phyloP scores from a whole-genome alignment of 768 basidiomycete species.

The Daedaleopsis nitida region DNA sequence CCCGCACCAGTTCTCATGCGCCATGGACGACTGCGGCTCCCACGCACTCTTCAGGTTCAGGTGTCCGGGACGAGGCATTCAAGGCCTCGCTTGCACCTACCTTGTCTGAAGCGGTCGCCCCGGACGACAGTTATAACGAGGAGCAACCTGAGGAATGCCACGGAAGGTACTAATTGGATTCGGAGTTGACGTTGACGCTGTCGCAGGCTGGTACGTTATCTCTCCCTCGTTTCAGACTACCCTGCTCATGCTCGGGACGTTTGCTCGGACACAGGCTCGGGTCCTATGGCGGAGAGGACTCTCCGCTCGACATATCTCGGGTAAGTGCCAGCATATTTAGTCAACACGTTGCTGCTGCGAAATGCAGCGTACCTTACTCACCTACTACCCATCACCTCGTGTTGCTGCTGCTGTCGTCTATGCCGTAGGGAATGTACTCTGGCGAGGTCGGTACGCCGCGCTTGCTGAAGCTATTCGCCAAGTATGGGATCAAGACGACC shows the following conservation, averaged over 20 bases:
- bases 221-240: too few relatives aligned
- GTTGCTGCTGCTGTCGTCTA: neutral
- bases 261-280: conserved; percentile 51
- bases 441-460: conserved; percentile 74
- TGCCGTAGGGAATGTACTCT: conserved; percentile 61
- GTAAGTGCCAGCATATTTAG: conserved; percentile 40
- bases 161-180: conserved; percentile 60
- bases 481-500: conserved; percentile 65
- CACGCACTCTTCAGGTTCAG: too few relatives aligned
- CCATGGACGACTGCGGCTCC: neutral
- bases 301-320: conserved; percentile 66
- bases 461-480: conserved; percentile 69
- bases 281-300: conserved; percentile 75
- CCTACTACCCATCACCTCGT: neutral
- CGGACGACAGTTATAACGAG: too few relatives aligned
- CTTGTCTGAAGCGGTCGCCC: too few relatives aligned
- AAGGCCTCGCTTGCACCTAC: too few relatives aligned
- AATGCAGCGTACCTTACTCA: neutral
- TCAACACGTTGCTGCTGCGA: neutral
- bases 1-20: neutral
- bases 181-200: conserved; percentile 78
- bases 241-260: neutral
- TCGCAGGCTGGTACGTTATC: conserved; percentile 63
- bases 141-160: conserved; percentile 39
- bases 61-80: too few relatives aligned